Evolutionary conservation across 345 rosid species (phyloP), one percentile per base, ranked within the genome.

Genomic region (Syzygium aqueum): DNA sequence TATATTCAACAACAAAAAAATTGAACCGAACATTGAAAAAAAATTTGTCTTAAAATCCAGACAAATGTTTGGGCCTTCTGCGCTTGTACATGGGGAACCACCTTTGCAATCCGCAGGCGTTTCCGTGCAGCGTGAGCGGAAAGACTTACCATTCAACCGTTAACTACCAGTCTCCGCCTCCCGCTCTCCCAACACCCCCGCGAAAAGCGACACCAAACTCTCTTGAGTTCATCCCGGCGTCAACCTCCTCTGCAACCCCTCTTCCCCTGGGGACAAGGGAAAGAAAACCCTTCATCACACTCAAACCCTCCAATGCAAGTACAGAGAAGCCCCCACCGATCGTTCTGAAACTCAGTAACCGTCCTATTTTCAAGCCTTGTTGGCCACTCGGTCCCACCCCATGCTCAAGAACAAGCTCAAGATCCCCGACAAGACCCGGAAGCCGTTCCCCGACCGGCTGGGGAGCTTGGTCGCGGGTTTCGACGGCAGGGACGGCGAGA

Each of bases 321-420:
- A 22, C 8, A 53, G 65, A 73, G 82, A 37, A 21, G 82, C 82
- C 11, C 49, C 27, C 82, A 21, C 56, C 16, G 15, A 7, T 28
- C 40, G 27, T 43, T 17, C 30, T 63, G 28, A 43, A 85, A 85
- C 82, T 73, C 82, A 0, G 82, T 5, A 37, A 19, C 49, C 49
- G 82, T 73, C 0, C 82, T 19, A 12, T 40, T 43, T 43, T 9
- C 80, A 19, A 37, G 46, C 46, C 25, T 9, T 54, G 46, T 43
- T 3, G 59, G 21, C 59, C 11, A 54, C 59, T 54, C 25, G 57
- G 25, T 10, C 80, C 84, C 89, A n/a, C 78, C 52, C 87, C 73
- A 94, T 94, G 97, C 93, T 89, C 84, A 92, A 90, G 87, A 93
- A 92, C 84, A 93, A 89, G 91, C 92, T 90, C 88, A 95, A 92